phyloP scores from a whole-genome alignment of 2,329 filamentous ascomycete genomes.

The Aspergillus clavatus region DNA sequence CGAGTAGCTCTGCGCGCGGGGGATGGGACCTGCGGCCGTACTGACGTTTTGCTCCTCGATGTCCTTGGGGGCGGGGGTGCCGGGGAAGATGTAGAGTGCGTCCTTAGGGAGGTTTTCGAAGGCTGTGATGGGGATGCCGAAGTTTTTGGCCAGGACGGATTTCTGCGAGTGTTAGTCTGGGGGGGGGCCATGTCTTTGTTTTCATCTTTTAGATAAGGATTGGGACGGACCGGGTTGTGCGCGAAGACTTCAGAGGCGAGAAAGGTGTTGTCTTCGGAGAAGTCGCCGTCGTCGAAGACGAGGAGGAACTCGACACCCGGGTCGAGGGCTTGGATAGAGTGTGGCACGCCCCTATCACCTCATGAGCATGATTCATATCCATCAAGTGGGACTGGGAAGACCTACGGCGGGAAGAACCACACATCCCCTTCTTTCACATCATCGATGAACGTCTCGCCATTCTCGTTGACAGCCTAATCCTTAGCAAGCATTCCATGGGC shows the following conservation, averaged over 20 bases:
- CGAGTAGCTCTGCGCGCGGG: slow-evolving; percentile 61
- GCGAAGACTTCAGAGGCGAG: slow-evolving; percentile 61
- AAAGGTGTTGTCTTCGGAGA: slow-evolving; percentile 69
- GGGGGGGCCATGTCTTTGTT: too few relatives aligned
- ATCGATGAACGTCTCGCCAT: slow-evolving; percentile 72
- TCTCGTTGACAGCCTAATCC: slow-evolving; percentile 36
- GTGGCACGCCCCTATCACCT: slow-evolving; percentile 57
- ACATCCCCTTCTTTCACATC: slow-evolving; percentile 71
- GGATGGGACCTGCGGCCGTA: slow-evolving; percentile 58
- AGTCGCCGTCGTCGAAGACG: slow-evolving; percentile 57
- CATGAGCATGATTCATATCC: background rate
- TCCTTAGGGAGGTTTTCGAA: slow-evolving; percentile 60
- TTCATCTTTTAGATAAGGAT: too few relatives aligned
- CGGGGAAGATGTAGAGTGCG: slow-evolving; percentile 75
- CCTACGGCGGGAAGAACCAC: slow-evolving; percentile 69
- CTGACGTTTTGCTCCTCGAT: slow-evolving; percentile 62
- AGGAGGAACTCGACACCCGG: slow-evolving; percentile 64
- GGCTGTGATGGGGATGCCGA: slow-evolving; percentile 45
- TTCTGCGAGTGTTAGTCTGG: slow-evolving; percentile 22
- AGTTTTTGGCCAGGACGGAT: slow-evolving; percentile 53
- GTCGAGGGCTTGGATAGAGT: slow-evolving; percentile 68
- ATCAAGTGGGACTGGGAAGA: too few relatives aligned
- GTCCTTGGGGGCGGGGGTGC: slow-evolving; percentile 56
- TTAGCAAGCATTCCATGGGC: background rate
- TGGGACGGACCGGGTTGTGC: slow-evolving; percentile 27